A percentile compares a stretch with the other conserved stretches of the same genome.
Evolutionary conservation across 2,329 filamentous ascomycete genomes (phyloP).

Genomic region (Colletotrichum navitas): DNA sequence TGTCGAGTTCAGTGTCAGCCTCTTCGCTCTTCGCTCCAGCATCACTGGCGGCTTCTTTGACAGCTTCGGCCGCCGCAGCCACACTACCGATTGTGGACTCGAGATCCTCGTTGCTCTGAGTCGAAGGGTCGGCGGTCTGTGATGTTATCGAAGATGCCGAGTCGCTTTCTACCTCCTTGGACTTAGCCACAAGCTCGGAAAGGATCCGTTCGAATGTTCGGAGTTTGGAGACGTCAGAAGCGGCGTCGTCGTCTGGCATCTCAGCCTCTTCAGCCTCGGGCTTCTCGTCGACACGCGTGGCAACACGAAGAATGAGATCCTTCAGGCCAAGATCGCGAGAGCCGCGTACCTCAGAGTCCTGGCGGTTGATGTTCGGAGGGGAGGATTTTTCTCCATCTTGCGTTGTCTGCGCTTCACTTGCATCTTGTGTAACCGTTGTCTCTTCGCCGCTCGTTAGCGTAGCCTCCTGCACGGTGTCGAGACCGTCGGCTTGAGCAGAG

Average conservation of each 20-base stretch:
- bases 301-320: constrained; percentile 66
- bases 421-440: background rate
- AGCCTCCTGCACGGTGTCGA: background rate
- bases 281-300: constrained; percentile 58
- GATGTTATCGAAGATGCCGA: constrained; percentile 3
- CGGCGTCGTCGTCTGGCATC: constrained; percentile 46
- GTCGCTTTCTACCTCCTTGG: constrained; percentile 9
- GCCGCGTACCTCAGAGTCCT: constrained; percentile 15
- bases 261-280: constrained; percentile 42
- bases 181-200: constrained; percentile 58
- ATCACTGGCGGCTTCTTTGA: constrained; percentile 7
- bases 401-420: constrained; percentile 7
- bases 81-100: background rate
- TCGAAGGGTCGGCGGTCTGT: background rate
- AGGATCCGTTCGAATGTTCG: constrained; percentile 65
- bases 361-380: constrained; percentile 1
- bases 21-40: constrained; percentile 34
- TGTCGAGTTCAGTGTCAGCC: constrained; percentile 15
- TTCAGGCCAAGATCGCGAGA: constrained; percentile 50
- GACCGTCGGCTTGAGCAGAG: background rate
- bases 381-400: constrained; percentile 1
- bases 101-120: background rate
- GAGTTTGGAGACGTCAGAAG: constrained; percentile 55
- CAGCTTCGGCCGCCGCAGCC: background rate
- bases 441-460: background rate